Base-by-base conservation (phyloP, 805 yeast genomes). In the Grigorovia humatica region DNA sequence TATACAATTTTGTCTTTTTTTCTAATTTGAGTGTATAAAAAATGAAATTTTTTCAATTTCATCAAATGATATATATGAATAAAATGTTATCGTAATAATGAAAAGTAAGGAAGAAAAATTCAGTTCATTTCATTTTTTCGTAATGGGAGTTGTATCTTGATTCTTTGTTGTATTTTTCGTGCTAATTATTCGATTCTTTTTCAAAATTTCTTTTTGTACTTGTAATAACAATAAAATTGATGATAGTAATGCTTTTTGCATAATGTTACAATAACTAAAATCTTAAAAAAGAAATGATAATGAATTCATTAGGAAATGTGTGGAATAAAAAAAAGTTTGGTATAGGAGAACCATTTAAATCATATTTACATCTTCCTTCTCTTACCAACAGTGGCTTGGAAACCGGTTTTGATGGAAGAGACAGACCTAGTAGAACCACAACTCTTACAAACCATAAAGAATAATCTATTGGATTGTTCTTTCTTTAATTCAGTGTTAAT, bases 401-500 rank as follows among this genome's bases (percentile, higher is more conserved):
- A 93, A 85, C 99, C 99, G 48, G 97, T 88, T 82, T 95, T 93
- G 73, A 93, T 93, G 47, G 96, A 88, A 60, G 93, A 82, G 52
- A 93, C 99, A 48, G 97, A 89, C 75, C 96, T 85, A 48, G 97
- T 83, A 48, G 96, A 87, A 60, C 99, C 99, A 79, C 99, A 93
- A 52, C 95, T 87, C 69, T 90, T 89, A 79, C 99, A 93, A 64
- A 90, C 96, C 78, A 93, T 79, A 78, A 93, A 93, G 76, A 88
- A 95, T 74, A 93, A 80, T 77, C 99, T 87, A 77, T 90, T 93
- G 54, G 93, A 85, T 61, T 87, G 84, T 75, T 93, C 99, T 74
- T 96, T 90, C 77, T 84, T 87, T 70, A 93, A 79, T 61, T 85
- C 93, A 46, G 99, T 93, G 74, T 93, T 93, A 80, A 89, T 90